Percentiles rank a stretch among this genome's conserved stretches.
Conservation (phyloP, 1,284 basidiomycete genomes). For the Cutaneotrichosporon curvatum region DNA sequence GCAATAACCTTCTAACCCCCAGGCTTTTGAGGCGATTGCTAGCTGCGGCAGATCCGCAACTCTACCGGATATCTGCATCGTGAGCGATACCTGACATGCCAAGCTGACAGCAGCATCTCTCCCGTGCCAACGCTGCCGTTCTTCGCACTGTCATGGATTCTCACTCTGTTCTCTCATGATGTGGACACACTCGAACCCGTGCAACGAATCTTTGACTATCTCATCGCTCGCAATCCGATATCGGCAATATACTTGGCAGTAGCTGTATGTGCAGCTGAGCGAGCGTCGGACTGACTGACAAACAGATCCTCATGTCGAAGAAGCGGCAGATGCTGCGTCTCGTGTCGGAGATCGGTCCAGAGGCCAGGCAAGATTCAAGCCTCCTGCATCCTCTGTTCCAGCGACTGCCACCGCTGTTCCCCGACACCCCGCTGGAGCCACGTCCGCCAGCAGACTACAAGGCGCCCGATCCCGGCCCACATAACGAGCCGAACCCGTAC, state of each 20-base stretch:
- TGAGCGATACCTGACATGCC: slow-evolving; percentile 35
- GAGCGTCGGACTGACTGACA: too few relatives aligned
- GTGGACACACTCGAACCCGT: slow-evolving; percentile 73
- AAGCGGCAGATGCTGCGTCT: slow-evolving; percentile 40
- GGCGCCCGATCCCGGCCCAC: background rate
- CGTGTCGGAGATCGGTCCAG: slow-evolving; percentile 26
- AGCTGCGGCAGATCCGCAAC: slow-evolving; percentile 61
- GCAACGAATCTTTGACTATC: slow-evolving; percentile 81
- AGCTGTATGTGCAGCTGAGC: slow-evolving; percentile 58
- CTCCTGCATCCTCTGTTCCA: slow-evolving; percentile 69
- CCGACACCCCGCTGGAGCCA: slow-evolving; percentile 32
- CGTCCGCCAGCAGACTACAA: slow-evolving; percentile 3
- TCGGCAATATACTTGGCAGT: slow-evolving; percentile 71
- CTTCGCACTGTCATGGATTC: slow-evolving; percentile 79
- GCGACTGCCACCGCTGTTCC: slow-evolving; percentile 59
- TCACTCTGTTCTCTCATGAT: slow-evolving; percentile 87
- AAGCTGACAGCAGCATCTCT: slow-evolving; percentile 25
- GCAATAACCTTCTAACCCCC: background rate
- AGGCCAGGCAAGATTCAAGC: slow-evolving; percentile 36
- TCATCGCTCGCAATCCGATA: slow-evolving; percentile 74
- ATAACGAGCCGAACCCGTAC: slow-evolving; percentile 33
- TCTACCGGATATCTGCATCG: slow-evolving; percentile 53
- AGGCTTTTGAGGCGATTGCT: slow-evolving; percentile 67
- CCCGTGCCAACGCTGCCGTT: slow-evolving; percentile 38
- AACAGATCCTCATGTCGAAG: slow-evolving; percentile 44